phyloP scores from a whole-genome alignment of 208 protist species.

The Histomonas meleagridis region DNA sequence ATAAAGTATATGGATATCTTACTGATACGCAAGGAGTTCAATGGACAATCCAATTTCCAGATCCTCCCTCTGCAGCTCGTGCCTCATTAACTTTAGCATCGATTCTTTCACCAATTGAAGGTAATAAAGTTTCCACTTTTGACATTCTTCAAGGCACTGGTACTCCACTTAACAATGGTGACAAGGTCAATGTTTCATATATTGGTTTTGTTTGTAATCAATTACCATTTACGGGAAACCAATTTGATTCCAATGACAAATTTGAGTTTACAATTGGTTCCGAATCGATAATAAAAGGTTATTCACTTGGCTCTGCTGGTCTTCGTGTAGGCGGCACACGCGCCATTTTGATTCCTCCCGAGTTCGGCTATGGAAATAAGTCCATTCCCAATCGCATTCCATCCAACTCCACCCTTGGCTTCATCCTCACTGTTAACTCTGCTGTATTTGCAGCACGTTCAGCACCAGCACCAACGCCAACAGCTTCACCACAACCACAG shows the following conservation, averaged over 20 bases:
- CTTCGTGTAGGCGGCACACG: background rate
- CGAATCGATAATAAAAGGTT: background rate
- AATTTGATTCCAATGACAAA: background rate
- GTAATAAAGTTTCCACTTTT: background rate
- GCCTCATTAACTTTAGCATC: background rate
- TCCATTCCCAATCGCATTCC: background rate
- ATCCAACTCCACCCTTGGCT: background rate
- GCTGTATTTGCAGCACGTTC: background rate
- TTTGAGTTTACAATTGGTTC: background rate
- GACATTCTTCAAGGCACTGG: background rate
- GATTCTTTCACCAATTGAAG: background rate
- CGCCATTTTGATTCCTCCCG: constrained; percentile 2
- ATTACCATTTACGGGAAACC: background rate
- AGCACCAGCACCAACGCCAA: background rate
- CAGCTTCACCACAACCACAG: background rate
- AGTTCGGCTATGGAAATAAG: background rate
- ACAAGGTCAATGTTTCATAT: background rate
- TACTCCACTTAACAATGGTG: background rate
- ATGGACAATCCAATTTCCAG: background rate
- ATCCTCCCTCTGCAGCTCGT: background rate
- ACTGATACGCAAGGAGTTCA: background rate
- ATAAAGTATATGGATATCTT: background rate
- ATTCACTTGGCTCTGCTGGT: background rate
- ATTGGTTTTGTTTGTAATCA: background rate
- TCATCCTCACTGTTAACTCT: background rate